Base-by-base conservation (phyloP, 2,329 filamentous ascomycete genomes). In the Sporothrix protearum region DNA sequence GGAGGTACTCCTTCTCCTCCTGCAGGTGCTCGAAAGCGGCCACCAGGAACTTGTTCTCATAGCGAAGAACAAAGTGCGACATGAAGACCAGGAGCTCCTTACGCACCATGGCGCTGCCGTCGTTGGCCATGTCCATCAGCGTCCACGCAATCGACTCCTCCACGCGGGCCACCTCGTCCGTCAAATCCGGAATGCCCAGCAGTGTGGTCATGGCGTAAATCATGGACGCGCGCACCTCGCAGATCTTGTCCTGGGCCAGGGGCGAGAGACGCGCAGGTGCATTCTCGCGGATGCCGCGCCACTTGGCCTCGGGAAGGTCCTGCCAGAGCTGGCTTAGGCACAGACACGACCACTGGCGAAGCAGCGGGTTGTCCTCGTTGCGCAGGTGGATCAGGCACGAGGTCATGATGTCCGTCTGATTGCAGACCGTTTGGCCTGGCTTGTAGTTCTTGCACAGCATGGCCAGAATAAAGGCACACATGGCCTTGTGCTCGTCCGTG, bases 401-500 rank as follows among this genome's bases (percentile, higher is more conserved):
- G 49, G 91, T 89, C 84, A 98, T 95, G 74, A 98, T 90, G 75
- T 97, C 94, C 0, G 91, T 92, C 75, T 93, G 92, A 76, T 97
- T 90, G 78, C 94, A 97, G 12, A 97, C 94, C 68, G 91, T 91
- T 80, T 97, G 94, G 1, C 95, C 96, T 74, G 96, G 93, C 75
- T 91, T 92, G 80, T 97, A 97, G 74, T 92, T 92, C 79, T 96
- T 97, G 87, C 96, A 99, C 74, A 99, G 93, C 87, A 97, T 97
- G 33, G 95, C 92, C 55, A 98, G 88, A 73, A 99, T 97, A 79
- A 99, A 99, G 1, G 96, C 94, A 79, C 96, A 98, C 96, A 99
- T 99, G 57, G 96, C 96, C 78, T 96, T 93, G 83, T 99, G 96
- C 81, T 98, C 96, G 76, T 94, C 93, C 70, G 90, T 90, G 78